Evolutionary conservation across 139 green algal species (phyloP), one percentile per base, ranked within the genome.

Genomic region (Yamagishiella unicocca): DNA sequence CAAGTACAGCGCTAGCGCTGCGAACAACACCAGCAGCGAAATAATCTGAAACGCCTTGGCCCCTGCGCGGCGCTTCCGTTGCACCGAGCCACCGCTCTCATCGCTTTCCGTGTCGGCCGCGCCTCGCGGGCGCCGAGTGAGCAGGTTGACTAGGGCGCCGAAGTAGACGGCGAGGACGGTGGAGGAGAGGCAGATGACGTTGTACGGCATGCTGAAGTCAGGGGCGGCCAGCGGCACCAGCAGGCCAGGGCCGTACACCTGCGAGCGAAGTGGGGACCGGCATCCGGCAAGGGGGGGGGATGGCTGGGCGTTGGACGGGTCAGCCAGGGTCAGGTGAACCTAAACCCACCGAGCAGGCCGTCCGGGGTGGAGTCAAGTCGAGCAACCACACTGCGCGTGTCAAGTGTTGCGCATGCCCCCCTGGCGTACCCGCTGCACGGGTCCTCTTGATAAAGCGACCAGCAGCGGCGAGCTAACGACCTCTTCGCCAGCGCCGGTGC

Each of bases 161-260:
- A 98, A 84, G 53, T 94, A 94, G 1, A 99, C 88, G 1, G 96
- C 94, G 27, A 98, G 72, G 38, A 98, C 80, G 3, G 97, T 99
- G 67, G 83, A 95, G 3, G 96, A 96, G 37, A 99, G 92, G 82
- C 96, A 98, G 53, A 94, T 93, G 31, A 99, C 97, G 81, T 99
- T 99, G 92, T 99, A 99, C 4, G 96, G 95, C 97, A 99, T 99
- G 80, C 91, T 96, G 88, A 98, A 95, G 92, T 99, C 97, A 0
- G 97, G 96, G 21, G 94, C 93, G 0, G 97, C 91, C n/a, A 98
- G 77, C 1, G 90, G 89, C 27, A 98, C 90, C 29, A 99, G 55
- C 6, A 94, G 42, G 0, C 90, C 90, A 2, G 90, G 53, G 17
- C 76, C 93, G 87, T 95, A 95, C 42, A 94, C 58, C 90, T 93